Conservation (phyloP, 2,329 filamentous ascomycete genomes). For the Cytospora piceae region DNA sequence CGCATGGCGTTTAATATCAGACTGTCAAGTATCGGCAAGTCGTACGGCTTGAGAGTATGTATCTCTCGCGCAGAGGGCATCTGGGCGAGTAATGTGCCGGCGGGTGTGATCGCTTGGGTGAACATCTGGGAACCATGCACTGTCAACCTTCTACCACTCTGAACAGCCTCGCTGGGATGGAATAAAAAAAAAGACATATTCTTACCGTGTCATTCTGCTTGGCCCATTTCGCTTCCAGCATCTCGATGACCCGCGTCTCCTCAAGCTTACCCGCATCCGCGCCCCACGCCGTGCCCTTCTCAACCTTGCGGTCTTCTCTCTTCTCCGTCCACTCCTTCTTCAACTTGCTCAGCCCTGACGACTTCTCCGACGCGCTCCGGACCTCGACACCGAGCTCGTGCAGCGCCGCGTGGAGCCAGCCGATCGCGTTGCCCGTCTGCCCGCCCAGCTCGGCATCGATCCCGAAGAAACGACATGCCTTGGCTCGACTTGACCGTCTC, state of each 20-base stretch:
- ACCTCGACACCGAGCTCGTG: conserved; percentile 71
- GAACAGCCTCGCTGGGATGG: background rate
- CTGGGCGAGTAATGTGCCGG: conserved; percentile 71
- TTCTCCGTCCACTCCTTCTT: conserved; percentile 78
- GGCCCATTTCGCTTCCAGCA: conserved; percentile 86
- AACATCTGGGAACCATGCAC: conserved; percentile 66
- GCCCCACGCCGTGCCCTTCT: conserved; percentile 75
- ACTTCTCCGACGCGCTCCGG: conserved; percentile 53
- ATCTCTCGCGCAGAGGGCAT: conserved; percentile 91
- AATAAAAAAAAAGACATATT: conserved; percentile 11
- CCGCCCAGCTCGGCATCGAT: conserved; percentile 85
- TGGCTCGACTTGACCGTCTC: conserved; percentile 74
- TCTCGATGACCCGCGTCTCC: conserved; percentile 82
- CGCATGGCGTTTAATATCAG: conserved; percentile 67
- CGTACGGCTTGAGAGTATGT: conserved; percentile 70
- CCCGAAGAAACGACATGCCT: conserved; percentile 87
- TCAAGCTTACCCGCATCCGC: conserved; percentile 83
- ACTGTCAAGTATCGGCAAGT: conserved; percentile 66
- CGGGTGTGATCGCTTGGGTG: conserved; percentile 74
- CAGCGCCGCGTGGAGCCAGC: conserved; percentile 80
- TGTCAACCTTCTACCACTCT: conserved; percentile 6
- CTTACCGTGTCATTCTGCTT: conserved; percentile 90
- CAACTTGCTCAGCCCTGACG: conserved; percentile 63
- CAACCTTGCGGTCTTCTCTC: conserved; percentile 77
- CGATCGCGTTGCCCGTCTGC: conserved; percentile 81